phyloP scores from a whole-genome alignment of 83 land plant genomes.

The Picea mariana region DNA sequence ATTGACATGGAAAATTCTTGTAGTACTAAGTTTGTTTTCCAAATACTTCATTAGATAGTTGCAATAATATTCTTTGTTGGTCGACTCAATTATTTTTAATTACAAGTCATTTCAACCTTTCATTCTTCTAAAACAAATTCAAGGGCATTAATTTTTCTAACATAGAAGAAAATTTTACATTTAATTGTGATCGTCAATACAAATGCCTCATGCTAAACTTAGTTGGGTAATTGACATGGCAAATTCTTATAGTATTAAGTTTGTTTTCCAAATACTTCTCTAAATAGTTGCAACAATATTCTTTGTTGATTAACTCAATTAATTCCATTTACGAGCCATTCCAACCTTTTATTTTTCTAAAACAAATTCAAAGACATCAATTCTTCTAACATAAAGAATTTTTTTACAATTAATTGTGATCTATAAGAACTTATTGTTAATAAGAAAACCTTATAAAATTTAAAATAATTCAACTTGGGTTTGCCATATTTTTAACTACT shows the following conservation, averaged over 20 bases:
- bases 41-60: conserved; percentile 14
- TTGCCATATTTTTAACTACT: too few relatives aligned
- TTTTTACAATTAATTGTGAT: conserved; percentile 25
- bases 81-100: not conserved
- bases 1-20: too few relatives aligned
- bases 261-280: not conserved
- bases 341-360: not conserved
- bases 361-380: not conserved
- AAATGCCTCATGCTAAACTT: too few relatives aligned
- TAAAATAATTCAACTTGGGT: too few relatives aligned
- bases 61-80: conserved; percentile 17
- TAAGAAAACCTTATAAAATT: not conserved
- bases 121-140: not conserved
- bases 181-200: not conserved
- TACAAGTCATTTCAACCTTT: not conserved
- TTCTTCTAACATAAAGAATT: conserved; percentile 25
- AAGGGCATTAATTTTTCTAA: conserved; percentile 10
- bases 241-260: too few relatives aligned
- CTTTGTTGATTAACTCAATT: conserved; percentile 19
- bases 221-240: too few relatives aligned
- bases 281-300: conserved; percentile 20
- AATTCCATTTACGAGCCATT: not conserved
- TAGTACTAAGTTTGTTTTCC: too few relatives aligned
- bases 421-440: not conserved
- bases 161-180: conserved; percentile 33